phyloP scores from a whole-genome alignment of 352 stramenopile species.

The Phytophthora chlamydospora region DNA sequence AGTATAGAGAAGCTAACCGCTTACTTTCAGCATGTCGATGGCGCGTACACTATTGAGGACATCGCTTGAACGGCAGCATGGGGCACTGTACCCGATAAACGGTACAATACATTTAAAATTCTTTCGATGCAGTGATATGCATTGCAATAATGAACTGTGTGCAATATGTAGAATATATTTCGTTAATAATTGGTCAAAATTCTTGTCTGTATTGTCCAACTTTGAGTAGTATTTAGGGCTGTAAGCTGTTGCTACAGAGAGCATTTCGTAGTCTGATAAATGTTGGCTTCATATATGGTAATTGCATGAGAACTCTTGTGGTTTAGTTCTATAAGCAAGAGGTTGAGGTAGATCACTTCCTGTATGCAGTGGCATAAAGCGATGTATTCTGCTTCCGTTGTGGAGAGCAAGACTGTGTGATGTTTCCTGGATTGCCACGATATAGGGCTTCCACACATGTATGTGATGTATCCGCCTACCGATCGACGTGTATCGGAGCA shows the following conservation, averaged over 20 bases:
- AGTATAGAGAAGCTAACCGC: background rate
- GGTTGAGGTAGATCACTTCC: constrained; percentile 22
- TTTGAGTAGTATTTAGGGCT: background rate
- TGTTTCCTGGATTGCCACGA: constrained; percentile 30
- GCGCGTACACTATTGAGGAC: no score
- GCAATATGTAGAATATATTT: no score
- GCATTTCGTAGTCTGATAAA: background rate
- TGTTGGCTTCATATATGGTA: background rate
- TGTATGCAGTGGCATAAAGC: constrained; percentile 32
- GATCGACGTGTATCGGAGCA: constrained; percentile 24
- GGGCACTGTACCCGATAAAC: background rate
- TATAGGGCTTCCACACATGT: constrained; percentile 21
- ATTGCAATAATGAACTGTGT: no score
- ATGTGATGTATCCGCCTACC: constrained; percentile 24
- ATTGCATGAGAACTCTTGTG: constrained; percentile 1
- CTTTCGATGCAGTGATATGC: no score
- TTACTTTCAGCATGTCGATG: background rate
- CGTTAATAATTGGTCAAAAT: no score
- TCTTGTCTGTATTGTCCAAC: background rate
- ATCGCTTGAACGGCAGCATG: no score
- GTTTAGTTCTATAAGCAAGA: constrained; percentile 1
- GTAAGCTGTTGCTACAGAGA: no score
- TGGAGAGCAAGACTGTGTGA: constrained; percentile 33
- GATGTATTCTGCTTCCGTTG: constrained; percentile 30
- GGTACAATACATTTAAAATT: constrained; percentile 4